phyloP scores from a whole-genome alignment of 306 rosid genomes.

The Quercus engelmannii region DNA sequence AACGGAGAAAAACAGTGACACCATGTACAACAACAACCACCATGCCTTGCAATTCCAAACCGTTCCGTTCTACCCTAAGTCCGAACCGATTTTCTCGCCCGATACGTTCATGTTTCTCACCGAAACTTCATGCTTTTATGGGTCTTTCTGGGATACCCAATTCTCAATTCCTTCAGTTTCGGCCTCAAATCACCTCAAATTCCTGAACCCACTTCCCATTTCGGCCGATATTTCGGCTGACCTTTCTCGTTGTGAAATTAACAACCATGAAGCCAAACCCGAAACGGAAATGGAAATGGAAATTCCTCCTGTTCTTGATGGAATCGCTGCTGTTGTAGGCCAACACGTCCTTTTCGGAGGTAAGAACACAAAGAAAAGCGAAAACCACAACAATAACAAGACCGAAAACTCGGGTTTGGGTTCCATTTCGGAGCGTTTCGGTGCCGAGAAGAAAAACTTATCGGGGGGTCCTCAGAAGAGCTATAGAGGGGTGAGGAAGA shows the following conservation, averaged over 20 bases:
- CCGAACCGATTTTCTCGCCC: neutral
- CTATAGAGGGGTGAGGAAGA: constrained; percentile 84
- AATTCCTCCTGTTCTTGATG: constrained; percentile 45
- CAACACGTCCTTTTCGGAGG: constrained; percentile 61
- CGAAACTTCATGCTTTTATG: constrained; percentile 7
- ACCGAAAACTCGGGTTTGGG: neutral
- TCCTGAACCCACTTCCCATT: neutral
- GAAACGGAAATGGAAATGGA: neutral
- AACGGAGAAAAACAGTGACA: neutral
- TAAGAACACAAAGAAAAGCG: neutral
- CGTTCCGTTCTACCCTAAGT: constrained; percentile 10
- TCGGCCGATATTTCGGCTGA: neutral
- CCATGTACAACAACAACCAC: neutral
- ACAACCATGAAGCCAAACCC: neutral
- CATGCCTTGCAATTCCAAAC: neutral
- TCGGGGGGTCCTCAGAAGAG: constrained; percentile 28
- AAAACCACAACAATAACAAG: neutral
- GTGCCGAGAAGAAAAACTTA: neutral
- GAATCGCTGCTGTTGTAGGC: constrained; percentile 85
- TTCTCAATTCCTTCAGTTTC: constrained; percentile 6
- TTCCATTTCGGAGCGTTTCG: neutral
- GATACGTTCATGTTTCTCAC: constrained; percentile 5
- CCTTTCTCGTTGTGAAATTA: neutral
- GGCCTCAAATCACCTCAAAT: neutral
- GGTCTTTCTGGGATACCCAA: constrained; percentile 11